Conservation (phyloP, 768 basidiomycete species). For the Phlebiopsis flavidoalba region DNA sequence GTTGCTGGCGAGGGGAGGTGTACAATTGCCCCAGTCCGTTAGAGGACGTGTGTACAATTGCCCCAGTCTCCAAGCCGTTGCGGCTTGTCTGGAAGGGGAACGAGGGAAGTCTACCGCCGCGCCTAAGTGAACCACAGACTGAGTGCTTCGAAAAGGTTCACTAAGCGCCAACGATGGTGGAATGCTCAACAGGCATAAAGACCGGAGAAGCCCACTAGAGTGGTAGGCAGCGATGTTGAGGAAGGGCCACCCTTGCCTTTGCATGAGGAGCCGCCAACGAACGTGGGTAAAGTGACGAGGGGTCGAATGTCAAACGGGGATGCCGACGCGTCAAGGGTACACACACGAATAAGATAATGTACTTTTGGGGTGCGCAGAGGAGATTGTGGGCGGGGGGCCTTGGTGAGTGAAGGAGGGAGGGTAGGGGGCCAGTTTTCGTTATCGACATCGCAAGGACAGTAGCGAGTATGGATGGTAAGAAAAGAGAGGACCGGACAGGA, state of each 20-base stretch:
- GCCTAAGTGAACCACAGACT: conserved; percentile 56
- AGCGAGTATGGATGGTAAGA: not conserved
- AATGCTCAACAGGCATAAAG: conserved; percentile 80
- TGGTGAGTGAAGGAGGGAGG: conserved; percentile 67
- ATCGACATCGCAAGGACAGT: conserved; percentile 5
- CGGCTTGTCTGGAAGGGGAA: no score
- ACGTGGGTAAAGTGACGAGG: conserved; percentile 75
- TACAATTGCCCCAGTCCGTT: no score
- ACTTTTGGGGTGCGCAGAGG: conserved; percentile 83
- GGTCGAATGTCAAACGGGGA: conserved; percentile 94
- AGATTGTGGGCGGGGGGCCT: conserved; percentile 72
- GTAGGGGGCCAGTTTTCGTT: conserved; percentile 9
- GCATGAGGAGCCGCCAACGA: conserved; percentile 70
- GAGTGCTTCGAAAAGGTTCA: conserved; percentile 83
- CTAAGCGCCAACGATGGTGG: conserved; percentile 76
- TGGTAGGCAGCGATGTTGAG: conserved; percentile 76
- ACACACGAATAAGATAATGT: conserved; percentile 90
- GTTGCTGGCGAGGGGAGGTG: no score
- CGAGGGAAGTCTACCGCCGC: conserved; percentile 35
- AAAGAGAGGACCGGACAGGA: not conserved
- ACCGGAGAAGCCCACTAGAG: conserved; percentile 69
- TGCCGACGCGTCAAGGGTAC: conserved; percentile 83
- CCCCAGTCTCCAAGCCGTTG: no score
- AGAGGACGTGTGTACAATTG: no score
- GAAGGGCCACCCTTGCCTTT: conserved; percentile 63